Percentiles rank a stretch among this genome's conserved stretches.
These are phyloP conservation scores for Inonotus hispidus DNA, from an alignment of 1,284 basidiomycete genomes.

Conservation along the genomic window DNA sequence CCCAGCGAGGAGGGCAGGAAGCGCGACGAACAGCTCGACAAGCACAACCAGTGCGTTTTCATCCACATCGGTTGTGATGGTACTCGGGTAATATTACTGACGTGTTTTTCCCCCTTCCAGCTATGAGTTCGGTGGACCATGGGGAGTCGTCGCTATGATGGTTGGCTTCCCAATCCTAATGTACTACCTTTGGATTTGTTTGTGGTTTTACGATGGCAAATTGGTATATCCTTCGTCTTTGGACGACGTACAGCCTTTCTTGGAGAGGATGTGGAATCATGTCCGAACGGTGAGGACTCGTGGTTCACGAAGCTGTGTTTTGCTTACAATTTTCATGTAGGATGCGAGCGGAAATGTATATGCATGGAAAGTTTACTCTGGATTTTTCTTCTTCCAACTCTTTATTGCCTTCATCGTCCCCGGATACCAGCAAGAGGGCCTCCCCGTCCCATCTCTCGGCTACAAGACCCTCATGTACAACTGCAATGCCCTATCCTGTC, in stretches of 20 bases:
- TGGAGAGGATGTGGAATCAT: conserved; percentile 80
- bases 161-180: conserved; percentile 86
- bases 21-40: conserved; percentile 69
- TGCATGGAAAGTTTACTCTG: conserved; percentile 86
- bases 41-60: conserved; percentile 60
- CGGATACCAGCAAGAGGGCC: conserved; percentile 89
- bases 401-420: conserved; percentile 88
- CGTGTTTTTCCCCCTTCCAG: conserved; percentile 33
- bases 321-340: conserved; percentile 34
- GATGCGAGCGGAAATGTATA: conserved; percentile 89
- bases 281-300: conserved; percentile 57
- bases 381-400: conserved; percentile 87
- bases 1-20: conserved; percentile 62
- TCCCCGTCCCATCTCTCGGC: conserved; percentile 86
- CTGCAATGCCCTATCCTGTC: conserved; percentile 89
- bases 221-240: conserved; percentile 72
- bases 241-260: conserved; percentile 76
- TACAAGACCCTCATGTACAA: conserved; percentile 95
- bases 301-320: not conserved
- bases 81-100: not conserved
- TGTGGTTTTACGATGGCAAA: conserved; percentile 93
- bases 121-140: conserved; percentile 95
- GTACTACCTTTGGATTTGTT: conserved; percentile 99
- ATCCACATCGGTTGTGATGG: not conserved
- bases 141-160: conserved; percentile 93